Conservation (phyloP, 148 eudicot species). For the Selenicereus undatus region DNA sequence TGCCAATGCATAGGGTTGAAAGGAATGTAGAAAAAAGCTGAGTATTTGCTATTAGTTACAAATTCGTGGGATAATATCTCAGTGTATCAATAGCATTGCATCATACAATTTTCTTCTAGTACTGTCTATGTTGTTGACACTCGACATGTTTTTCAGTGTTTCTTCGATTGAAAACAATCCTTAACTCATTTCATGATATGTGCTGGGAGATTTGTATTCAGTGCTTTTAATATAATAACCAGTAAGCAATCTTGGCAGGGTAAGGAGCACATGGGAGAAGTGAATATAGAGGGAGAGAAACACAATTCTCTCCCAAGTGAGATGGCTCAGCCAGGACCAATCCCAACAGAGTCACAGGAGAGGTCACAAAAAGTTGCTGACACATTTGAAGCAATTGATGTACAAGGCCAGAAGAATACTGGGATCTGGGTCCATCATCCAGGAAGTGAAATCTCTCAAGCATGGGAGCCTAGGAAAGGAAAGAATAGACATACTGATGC, state of each 20-base stretch:
- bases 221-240: background rate
- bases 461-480: conserved; percentile 90
- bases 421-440: conserved; percentile 89
- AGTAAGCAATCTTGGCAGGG: conserved; percentile 34
- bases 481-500: conserved; percentile 38
- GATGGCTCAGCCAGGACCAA: conserved; percentile 22
- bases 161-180: background rate
- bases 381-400: conserved; percentile 60
- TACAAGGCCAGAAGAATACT: conserved; percentile 67
- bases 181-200: background rate
- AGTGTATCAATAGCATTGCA: no score
- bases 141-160: no score
- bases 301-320: conserved; percentile 29
- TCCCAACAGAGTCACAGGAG: conserved; percentile 16
- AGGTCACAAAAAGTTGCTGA: conserved; percentile 37
- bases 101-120: no score
- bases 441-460: conserved; percentile 61
- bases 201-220: background rate
- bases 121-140: no score
- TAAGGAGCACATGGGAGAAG: conserved; percentile 29
- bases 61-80: no score
- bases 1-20: background rate
- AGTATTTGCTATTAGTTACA: no score
- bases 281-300: conserved; percentile 25
- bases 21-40: background rate